A percentile compares a stretch with the other conserved stretches of the same genome.
Conservation (phyloP, 192 early-diverging fungal species). For the Coemansia sp. region DNA sequence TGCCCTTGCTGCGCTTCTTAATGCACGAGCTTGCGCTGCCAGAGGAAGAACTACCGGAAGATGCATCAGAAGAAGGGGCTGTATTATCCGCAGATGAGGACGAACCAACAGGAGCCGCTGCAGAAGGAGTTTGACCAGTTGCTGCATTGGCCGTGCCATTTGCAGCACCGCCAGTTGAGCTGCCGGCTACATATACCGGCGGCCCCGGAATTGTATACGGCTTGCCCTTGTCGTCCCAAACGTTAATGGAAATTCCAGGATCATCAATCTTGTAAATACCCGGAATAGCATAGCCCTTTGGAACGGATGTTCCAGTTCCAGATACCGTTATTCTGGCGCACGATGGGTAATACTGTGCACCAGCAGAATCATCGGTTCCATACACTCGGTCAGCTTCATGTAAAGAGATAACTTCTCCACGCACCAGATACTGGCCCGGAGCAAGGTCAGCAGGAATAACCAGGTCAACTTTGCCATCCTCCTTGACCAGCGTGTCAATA, state of each 20-base stretch:
- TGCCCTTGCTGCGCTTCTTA: background rate
- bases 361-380: background rate
- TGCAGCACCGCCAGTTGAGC: too few species aligned
- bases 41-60: too few species aligned
- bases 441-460: slow-evolving; percentile 19
- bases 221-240: background rate
- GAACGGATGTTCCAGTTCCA: slow-evolving; percentile 9
- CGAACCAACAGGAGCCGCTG: too few species aligned
- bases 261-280: slow-evolving; percentile 18
- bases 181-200: background rate
- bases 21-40: background rate
- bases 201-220: slow-evolving; percentile 19
- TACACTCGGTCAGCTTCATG: slow-evolving; percentile 10
- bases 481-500: slow-evolving; percentile 14
- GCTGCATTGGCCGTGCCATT: too few species aligned
- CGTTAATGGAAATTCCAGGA: slow-evolving; percentile 8
- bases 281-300: slow-evolving; percentile 11
- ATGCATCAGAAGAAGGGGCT: too few species aligned
- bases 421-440: slow-evolving; percentile 22
- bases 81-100: too few species aligned
- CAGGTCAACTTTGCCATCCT: slow-evolving; percentile 20
- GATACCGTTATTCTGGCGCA: slow-evolving; percentile 8
- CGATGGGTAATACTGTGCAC: slow-evolving; percentile 15
- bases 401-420: slow-evolving; percentile 19
- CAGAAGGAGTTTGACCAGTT: too few species aligned